Conservation (phyloP, 176 grass and related monocot genomes). For the Canna indica region DNA sequence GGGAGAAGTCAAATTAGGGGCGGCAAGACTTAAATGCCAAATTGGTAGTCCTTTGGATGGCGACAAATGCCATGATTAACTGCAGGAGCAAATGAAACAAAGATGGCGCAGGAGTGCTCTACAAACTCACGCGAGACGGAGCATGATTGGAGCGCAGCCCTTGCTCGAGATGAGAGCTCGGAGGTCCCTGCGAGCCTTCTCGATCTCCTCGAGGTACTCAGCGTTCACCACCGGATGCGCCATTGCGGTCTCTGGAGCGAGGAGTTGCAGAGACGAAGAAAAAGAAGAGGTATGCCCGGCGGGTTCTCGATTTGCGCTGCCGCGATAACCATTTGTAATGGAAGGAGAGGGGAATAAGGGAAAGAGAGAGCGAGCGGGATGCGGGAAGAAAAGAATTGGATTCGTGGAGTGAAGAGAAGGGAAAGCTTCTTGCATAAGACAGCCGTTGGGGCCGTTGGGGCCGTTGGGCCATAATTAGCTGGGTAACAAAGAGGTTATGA, state of each 20-base stretch:
- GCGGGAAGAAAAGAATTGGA: constrained; percentile 22
- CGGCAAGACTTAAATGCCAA: not conserved
- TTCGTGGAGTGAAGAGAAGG: constrained; percentile 30
- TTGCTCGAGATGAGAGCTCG: constrained; percentile 48
- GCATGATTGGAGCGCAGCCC: constrained; percentile 49
- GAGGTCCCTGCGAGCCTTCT: constrained; percentile 38
- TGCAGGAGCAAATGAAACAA: too few relatives aligned
- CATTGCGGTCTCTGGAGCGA: not conserved
- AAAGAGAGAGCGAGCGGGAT: not conserved
- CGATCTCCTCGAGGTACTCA: constrained; percentile 42
- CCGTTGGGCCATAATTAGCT: too few relatives aligned
- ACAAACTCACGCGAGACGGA: constrained; percentile 56
- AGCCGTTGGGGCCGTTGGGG: too few relatives aligned
- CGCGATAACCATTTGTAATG: not conserved
- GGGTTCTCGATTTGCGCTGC: not conserved
- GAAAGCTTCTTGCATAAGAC: not conserved
- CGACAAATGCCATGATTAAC: too few relatives aligned
- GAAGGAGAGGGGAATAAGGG: not conserved
- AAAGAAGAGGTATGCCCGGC: not conserved
- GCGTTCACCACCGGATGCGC: constrained; percentile 27
- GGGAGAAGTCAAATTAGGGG: not conserved
- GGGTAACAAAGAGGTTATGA: too few relatives aligned
- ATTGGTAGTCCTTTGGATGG: not conserved
- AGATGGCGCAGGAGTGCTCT: too few relatives aligned
- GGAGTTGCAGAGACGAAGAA: not conserved